Evolutionary conservation across 768 basidiomycete genomes (phyloP), one percentile per base, ranked within the genome.

Genomic region (Plicaturopsis crispa): DNA sequence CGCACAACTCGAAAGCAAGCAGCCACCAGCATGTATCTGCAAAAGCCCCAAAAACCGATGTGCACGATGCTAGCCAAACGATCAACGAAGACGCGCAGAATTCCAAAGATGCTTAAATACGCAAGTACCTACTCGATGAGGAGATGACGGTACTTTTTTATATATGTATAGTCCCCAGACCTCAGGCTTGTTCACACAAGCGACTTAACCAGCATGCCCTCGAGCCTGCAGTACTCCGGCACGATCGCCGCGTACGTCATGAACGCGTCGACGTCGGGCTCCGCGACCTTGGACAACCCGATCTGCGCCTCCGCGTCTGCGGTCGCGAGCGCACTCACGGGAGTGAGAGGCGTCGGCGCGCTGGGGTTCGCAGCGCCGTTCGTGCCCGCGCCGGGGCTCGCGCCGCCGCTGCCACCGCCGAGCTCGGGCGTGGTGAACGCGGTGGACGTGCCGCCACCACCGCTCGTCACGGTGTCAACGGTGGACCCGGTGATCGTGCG

Each of bases 181-280:
- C n/a, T n/a, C n/a, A n/a, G n/a, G n/a, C n/a, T n/a, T n/a, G 26
- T 28, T 54, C 44, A 73, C 8, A 74, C 72, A 40, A 75, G 60
- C 6, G 61, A 62, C 50, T 86, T 88, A 47, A 80, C 72, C 36
- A 89, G 58, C 73, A 90, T 80, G 8, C 75, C 72, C 60, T 91
- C 88, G 47, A 91, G 59, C 30, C 88, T 66, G 62, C 74, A 78
- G 56, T 78, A 90, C 61, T 91, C 88, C 19, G 85, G 83, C 13
- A 90, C 81, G 53, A 89, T 83, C 24, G 84, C 76, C 14, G 86
- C 85, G 54, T 91, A 91, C 0, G 81, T 75, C 76, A 86, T 73
- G 59, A 88, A 88, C 39, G 86, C 80, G 56, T 91, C 88, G 38
- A 77, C 61, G 53, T 91, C 88, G 11, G 87, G 76, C 42, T 88